Evolutionary conservation across 306 rosid species (phyloP), one percentile per base, ranked within the genome.

Genomic region (Glycine latifolia): DNA sequence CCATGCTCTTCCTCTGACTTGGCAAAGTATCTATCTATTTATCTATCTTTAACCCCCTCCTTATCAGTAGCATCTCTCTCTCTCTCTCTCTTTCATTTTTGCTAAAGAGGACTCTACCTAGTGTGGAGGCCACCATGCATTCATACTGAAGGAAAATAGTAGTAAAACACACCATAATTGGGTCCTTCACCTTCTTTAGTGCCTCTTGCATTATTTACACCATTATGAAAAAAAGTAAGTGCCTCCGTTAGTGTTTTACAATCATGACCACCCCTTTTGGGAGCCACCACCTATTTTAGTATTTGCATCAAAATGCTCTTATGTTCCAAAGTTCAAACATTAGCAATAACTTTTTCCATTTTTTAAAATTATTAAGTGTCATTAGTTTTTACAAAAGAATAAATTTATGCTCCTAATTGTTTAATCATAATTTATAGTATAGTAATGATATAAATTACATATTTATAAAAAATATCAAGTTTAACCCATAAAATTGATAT

Each of bases 41-140:
- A 26, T 35, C 39, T 35, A 35, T 35, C 39, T 35, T 35, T 35
- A 35, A 35, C 26, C 37, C 37, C 37, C 37, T 35, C 4, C 3
- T 35, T 35, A 35, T 4, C 6, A 3, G 0, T 5, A 26, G 31
- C 31, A 5, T 43, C 46, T 43, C 46, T 43, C 46, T 20, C 20
- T 20, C 20, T 20, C 20, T 1, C 20, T 43, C 46, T 7, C 46
- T 35, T 3, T 2, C 4, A 35, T 35, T 35, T 35, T 35, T 35
- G 39, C 39, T 3, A 35, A 35, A 35, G 39, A 35, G 39, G 39
- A 35, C 47, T 43, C 47, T 43, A 2, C 47, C 47, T 43, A 73
- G 82, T 52, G 82, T 71, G 79, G 81, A 62, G 31, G 55, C 82
- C 88, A 77, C 80, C 77, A 39, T 41, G 50, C 68, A 72, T 71